Evolutionary conservation across 2,329 filamentous ascomycete species (phyloP).

Genomic region (Arthrobotrys sphaeroides): DNA sequence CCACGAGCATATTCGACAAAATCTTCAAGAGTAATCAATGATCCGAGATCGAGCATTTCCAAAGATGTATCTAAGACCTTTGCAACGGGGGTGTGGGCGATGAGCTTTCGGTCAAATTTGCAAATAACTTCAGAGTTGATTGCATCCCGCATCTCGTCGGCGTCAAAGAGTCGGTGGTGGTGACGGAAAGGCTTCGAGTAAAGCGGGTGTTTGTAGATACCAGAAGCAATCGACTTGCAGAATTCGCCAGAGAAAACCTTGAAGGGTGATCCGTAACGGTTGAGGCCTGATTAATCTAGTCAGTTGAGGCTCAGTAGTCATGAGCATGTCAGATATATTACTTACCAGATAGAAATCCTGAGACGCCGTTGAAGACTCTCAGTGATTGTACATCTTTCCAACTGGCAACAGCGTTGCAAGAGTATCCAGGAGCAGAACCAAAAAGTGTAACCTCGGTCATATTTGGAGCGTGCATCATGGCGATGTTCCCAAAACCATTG

Average conservation of each 20-base stretch:
- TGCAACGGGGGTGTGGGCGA: conserved; percentile 25
- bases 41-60: conserved; percentile 51
- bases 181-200: conserved; percentile 49
- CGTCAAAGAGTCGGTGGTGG: conserved; percentile 19
- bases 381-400: conserved; percentile 41
- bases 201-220: conserved; percentile 46
- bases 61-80: conserved; percentile 38
- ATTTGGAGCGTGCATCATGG: conserved; percentile 11
- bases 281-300: conserved; percentile 12
- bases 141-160: conserved; percentile 37
- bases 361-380: conserved; percentile 38
- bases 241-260: conserved; percentile 49
- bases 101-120: conserved; percentile 35
- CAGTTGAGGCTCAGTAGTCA: background rate
- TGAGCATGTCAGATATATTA: background rate
- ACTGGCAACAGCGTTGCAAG: background rate
- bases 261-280: conserved; percentile 47
- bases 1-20: conserved; percentile 44
- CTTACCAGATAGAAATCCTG: conserved; percentile 37
- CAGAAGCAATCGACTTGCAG: conserved; percentile 48
- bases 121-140: conserved; percentile 27
- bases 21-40: conserved; percentile 48
- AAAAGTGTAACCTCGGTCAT: conserved; percentile 16
- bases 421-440: conserved; percentile 20
- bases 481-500: background rate